Percentiles rank a stretch among this genome's conserved stretches.
Evolutionary conservation across 1,284 basidiomycete genomes (phyloP).

Genomic region (Heterobasidion parviporum): DNA sequence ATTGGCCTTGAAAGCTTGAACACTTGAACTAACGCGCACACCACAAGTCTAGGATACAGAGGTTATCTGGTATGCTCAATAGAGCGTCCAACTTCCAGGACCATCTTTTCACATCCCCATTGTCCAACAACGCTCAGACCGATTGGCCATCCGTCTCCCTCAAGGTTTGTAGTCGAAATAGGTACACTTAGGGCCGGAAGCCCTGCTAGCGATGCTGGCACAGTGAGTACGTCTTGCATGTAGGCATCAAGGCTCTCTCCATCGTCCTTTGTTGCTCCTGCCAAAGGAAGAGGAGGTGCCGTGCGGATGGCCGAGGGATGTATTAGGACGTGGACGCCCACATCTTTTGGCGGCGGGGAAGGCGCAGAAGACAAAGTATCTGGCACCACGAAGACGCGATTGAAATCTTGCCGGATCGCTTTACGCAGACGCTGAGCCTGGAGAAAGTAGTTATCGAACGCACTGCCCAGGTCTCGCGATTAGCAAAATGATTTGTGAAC

Average conservation of each 20-base stretch:
- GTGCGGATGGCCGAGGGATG: slow-evolving; percentile 81
- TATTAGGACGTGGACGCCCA: slow-evolving; percentile 72
- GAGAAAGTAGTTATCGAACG: slow-evolving; percentile 94
- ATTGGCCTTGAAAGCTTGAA: no score
- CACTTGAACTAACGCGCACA: no score
- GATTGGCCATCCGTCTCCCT: slow-evolving; percentile 71
- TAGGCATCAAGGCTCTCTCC: slow-evolving; percentile 47
- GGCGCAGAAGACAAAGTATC: slow-evolving; percentile 29
- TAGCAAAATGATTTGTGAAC: neutral
- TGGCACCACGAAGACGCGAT: slow-evolving; percentile 53
- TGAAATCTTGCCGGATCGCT: slow-evolving; percentile 69
- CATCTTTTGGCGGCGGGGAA: slow-evolving; percentile 1
- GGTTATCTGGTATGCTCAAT: slow-evolving; percentile 23
- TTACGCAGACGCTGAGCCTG: slow-evolving; percentile 82
- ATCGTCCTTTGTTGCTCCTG: neutral
- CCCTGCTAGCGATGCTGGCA: slow-evolving; percentile 87
- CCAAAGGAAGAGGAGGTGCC: slow-evolving; percentile 49
- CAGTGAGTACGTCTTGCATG: slow-evolving; percentile 88
- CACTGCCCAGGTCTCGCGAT: slow-evolving; percentile 35
- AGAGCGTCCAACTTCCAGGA: slow-evolving; percentile 48
- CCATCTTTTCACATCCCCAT: slow-evolving; percentile 78
- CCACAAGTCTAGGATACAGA: neutral
- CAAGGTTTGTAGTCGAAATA: slow-evolving; percentile 20
- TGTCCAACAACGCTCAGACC: slow-evolving; percentile 83
- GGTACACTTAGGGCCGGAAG: slow-evolving; percentile 81